These are phyloP conservation scores for Salvia hispanica DNA, from an alignment of 257 asterid genomes.

Conservation along the genomic window DNA sequence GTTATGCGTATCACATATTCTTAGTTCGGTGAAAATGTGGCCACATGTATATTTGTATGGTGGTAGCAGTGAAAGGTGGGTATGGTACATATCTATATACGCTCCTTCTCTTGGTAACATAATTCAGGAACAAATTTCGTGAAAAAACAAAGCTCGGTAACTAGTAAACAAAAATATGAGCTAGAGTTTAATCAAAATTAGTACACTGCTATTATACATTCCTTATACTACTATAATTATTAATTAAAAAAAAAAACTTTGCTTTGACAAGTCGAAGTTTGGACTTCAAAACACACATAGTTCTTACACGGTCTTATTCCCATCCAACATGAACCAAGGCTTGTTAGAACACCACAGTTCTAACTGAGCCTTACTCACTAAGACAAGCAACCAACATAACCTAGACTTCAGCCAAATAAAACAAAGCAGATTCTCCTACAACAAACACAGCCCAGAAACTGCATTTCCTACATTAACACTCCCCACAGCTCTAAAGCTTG, in stretches of 20 bases:
- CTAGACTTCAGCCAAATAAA: slow-evolving; percentile 16
- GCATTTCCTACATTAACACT: background rate
- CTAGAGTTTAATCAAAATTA: background rate
- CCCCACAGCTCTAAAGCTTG: slow-evolving; percentile 50
- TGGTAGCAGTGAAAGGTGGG: too few species aligned
- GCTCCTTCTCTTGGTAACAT: background rate
- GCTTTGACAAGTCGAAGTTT: background rate
- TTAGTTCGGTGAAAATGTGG: background rate
- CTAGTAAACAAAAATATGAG: background rate
- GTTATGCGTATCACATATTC: background rate
- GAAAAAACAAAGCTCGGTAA: background rate
- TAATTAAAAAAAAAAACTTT: background rate
- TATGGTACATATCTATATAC: too few species aligned
- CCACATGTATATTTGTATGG: too few species aligned
- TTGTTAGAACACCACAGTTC: background rate
- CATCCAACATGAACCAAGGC: slow-evolving; percentile 11
- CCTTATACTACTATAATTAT: background rate
- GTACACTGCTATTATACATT: too few species aligned
- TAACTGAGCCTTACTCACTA: slow-evolving; percentile 28
- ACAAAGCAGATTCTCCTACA: slow-evolving; percentile 28
- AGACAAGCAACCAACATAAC: slow-evolving; percentile 28
- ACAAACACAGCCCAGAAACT: slow-evolving; percentile 22
- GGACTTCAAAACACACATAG: background rate
- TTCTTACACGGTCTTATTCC: background rate
- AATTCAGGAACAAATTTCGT: background rate